phyloP scores from a whole-genome alignment of 352 stramenopile species.

The Globisporangium emineosum region DNA sequence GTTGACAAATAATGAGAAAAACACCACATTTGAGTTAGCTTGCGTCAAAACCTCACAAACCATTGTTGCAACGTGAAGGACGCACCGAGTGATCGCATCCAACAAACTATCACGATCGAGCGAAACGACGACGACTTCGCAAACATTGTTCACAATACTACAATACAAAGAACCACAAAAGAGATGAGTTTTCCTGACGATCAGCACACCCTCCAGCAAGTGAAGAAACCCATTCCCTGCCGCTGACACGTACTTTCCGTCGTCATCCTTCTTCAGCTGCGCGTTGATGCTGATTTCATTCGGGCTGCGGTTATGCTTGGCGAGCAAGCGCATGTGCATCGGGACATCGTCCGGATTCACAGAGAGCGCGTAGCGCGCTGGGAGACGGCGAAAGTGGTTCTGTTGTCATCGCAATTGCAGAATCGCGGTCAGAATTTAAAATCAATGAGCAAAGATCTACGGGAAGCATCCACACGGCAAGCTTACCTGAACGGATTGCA shows the following conservation, averaged over 20 bases:
- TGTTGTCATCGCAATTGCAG: conserved; percentile 13
- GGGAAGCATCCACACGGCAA: background rate
- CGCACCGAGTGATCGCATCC: conserved; percentile 67
- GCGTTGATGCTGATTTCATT: conserved; percentile 82
- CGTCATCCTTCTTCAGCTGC: conserved; percentile 84
- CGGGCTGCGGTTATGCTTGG: conserved; percentile 76
- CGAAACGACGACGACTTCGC: conserved; percentile 81
- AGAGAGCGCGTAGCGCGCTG: conserved; percentile 77
- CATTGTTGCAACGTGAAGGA: background rate
- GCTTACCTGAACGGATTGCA: conserved; percentile 65
- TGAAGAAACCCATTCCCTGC: background rate
- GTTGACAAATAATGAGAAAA: background rate
- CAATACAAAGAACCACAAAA: background rate
- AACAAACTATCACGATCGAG: conserved; percentile 74
- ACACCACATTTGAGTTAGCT: background rate
- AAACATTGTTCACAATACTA: conserved; percentile 75
- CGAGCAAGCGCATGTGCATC: conserved; percentile 82
- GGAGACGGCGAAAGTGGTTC: conserved; percentile 75
- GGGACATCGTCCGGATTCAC: conserved; percentile 87
- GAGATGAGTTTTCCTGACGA: background rate
- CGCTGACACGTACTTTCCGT: conserved; percentile 61
- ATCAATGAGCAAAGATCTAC: background rate
- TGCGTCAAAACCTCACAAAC: background rate
- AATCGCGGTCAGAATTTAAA: background rate
- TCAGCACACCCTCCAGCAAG: background rate